phyloP scores from a whole-genome alignment of 306 rosid species.

The Alnus glutinosa region DNA sequence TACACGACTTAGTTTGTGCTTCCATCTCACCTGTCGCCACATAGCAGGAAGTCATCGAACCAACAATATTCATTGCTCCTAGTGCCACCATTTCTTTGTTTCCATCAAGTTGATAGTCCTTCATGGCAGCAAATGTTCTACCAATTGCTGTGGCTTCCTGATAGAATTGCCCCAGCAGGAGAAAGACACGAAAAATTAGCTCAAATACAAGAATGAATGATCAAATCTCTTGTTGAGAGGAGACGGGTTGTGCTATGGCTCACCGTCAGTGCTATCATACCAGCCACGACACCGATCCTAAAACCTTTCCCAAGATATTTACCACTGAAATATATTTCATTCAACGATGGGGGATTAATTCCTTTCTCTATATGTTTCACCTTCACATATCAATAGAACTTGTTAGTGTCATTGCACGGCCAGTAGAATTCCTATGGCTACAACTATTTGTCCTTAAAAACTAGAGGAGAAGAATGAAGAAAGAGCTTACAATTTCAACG shows the following conservation, averaged over 20 bases:
- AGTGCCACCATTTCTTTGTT: slow-evolving; percentile 97
- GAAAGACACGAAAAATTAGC: neutral
- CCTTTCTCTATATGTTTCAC: slow-evolving; percentile 75
- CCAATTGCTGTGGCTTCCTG: slow-evolving; percentile 97
- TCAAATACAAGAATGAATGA: slow-evolving; percentile 20
- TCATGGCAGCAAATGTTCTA: slow-evolving; percentile 95
- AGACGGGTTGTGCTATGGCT: slow-evolving; percentile 35
- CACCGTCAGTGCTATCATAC: slow-evolving; percentile 87
- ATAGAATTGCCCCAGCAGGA: slow-evolving; percentile 15
- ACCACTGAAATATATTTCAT: slow-evolving; percentile 65
- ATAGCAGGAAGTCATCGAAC: slow-evolving; percentile 96
- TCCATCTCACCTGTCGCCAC: slow-evolving; percentile 89
- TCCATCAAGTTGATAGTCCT: slow-evolving; percentile 92
- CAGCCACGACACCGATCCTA: slow-evolving; percentile 78
- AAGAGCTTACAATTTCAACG: slow-evolving; percentile 75
- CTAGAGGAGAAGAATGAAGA: slow-evolving; percentile 3
- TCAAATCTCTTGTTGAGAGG: slow-evolving; percentile 24
- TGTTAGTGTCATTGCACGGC: slow-evolving; percentile 15
- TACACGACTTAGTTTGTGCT: neutral
- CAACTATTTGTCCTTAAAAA: neutral
- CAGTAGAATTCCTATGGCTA: slow-evolving; percentile 10
- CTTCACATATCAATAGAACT: slow-evolving; percentile 45
- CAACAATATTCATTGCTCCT: slow-evolving; percentile 89
- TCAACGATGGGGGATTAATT: slow-evolving; percentile 81
- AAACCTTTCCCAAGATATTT: slow-evolving; percentile 70